These are phyloP conservation scores for Punica granatum DNA, from an alignment of 345 rosid genomes.

Conservation along the genomic window DNA sequence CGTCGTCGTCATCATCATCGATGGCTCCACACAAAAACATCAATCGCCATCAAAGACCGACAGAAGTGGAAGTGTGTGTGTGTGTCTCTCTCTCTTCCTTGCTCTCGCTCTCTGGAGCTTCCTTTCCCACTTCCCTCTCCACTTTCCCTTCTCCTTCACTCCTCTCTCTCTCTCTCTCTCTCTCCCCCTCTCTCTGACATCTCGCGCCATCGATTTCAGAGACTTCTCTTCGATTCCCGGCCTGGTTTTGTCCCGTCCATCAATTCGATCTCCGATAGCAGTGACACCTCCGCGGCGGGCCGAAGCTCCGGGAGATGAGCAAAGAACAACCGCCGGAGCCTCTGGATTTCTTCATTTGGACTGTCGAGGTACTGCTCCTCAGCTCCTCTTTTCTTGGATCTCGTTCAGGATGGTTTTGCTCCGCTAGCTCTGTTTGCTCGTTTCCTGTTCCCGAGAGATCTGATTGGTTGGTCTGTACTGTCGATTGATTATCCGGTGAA, in stretches of 20 bases:
- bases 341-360: conserved; percentile 99
- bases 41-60: background rate
- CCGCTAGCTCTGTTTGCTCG: background rate
- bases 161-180: too few relatives aligned
- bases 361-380: conserved; percentile 60
- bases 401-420: too few relatives aligned
- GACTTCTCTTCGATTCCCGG: conserved; percentile 1
- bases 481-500: background rate
- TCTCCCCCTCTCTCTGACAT: too few relatives aligned
- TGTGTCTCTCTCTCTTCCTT: background rate
- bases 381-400: background rate
- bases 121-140: too few relatives aligned
- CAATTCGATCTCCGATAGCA: background rate
- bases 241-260: conserved; percentile 22
- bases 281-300: background rate
- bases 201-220: background rate
- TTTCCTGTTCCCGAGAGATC: background rate
- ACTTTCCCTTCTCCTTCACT: background rate
- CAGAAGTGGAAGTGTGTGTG: too few relatives aligned
- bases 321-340: conserved; percentile 85
- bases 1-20: too few relatives aligned
- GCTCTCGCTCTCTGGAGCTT: background rate
- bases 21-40: too few relatives aligned
- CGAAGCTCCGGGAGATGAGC: conserved; percentile 39
- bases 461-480: background rate